A percentile compares a stretch with the other conserved stretches of the same genome.
phyloP scores from a whole-genome alignment of 495 filamentous ascomycete species.

The Penicillium canariense region DNA sequence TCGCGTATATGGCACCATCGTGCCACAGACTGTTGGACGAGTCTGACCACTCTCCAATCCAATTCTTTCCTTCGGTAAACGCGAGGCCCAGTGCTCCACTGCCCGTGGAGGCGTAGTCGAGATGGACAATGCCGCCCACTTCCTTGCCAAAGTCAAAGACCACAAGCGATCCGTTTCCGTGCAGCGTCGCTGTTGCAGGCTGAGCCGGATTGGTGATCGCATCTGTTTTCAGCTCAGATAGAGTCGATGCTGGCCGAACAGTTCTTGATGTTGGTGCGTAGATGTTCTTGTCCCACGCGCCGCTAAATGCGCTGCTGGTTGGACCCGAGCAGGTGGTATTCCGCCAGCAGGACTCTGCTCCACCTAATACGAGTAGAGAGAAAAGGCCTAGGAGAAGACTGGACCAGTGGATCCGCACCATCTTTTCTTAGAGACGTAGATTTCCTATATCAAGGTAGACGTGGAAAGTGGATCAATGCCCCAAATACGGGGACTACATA shows the following conservation, averaged over 20 bases:
- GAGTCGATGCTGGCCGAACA: slow-evolving; percentile 47
- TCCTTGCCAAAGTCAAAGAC: slow-evolving; percentile 60
- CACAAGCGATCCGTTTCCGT: slow-evolving; percentile 45
- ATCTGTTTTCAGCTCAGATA: slow-evolving; percentile 36
- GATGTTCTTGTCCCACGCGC: slow-evolving; percentile 60
- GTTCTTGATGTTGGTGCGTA: slow-evolving; percentile 55
- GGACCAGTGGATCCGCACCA: slow-evolving; percentile 19
- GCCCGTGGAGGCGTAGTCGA: slow-evolving; percentile 46
- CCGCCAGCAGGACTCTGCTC: slow-evolving; percentile 53
- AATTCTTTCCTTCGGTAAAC: slow-evolving; percentile 62
- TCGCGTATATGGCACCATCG: slow-evolving; percentile 53
- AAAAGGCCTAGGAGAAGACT: slow-evolving; percentile 15
- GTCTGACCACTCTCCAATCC: slow-evolving; percentile 60
- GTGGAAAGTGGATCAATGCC: background rate
- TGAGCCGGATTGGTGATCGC: slow-evolving; percentile 27
- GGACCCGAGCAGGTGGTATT: slow-evolving; percentile 56
- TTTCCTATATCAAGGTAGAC: background rate
- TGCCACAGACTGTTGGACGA: slow-evolving; percentile 54
- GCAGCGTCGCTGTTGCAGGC: slow-evolving; percentile 31
- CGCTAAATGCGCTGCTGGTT: slow-evolving; percentile 50
- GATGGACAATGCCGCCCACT: slow-evolving; percentile 54
- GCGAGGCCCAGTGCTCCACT: slow-evolving; percentile 55
- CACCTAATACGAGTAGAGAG: slow-evolving; percentile 13
- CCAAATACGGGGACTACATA: slow-evolving; percentile 4
- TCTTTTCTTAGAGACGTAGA: slow-evolving; percentile 2